These are phyloP conservation scores for Trichophaea hybrida DNA, from an alignment of 2,329 filamentous ascomycete genomes.

Conservation along the genomic window DNA sequence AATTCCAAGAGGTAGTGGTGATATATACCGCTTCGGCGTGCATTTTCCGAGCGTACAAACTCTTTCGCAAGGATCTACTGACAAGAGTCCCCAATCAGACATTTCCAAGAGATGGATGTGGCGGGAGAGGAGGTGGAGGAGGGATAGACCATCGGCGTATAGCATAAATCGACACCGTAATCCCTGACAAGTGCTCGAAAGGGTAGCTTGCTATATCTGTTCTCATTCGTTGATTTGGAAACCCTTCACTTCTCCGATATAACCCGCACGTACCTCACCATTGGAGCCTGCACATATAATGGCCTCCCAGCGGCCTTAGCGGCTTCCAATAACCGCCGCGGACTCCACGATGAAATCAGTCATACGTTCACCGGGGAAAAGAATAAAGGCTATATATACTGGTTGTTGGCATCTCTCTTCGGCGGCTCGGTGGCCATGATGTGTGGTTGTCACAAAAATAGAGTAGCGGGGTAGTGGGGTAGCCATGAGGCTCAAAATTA, in stretches of 20 bases:
- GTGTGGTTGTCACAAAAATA: no score
- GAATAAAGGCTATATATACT: no score
- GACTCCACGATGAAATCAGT: constrained; percentile 31
- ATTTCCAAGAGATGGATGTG: no score
- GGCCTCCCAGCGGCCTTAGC: constrained; percentile 41
- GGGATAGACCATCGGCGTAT: constrained; percentile 45
- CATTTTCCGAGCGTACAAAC: constrained; percentile 47
- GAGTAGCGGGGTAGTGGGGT: not conserved
- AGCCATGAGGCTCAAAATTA: constrained; percentile 1
- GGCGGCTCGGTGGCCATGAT: no score
- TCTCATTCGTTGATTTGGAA: no score
- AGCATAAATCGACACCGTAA: constrained; percentile 52
- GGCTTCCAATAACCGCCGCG: constrained; percentile 45
- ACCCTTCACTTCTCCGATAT: no score
- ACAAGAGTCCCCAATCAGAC: no score
- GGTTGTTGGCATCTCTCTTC: no score
- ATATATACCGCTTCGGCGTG: constrained; percentile 43
- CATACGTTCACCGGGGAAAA: no score
- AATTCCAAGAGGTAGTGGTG: not conserved
- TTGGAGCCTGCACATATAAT: constrained; percentile 48
- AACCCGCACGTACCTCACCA: constrained; percentile 43
- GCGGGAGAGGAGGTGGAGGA: no score
- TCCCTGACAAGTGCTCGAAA: constrained; percentile 53
- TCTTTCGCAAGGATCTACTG: constrained; percentile 46
- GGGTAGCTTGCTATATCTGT: constrained; percentile 40